These are phyloP conservation scores for Solanum sitiens DNA, from an alignment of 257 asterid genomes.

Conservation along the genomic window DNA sequence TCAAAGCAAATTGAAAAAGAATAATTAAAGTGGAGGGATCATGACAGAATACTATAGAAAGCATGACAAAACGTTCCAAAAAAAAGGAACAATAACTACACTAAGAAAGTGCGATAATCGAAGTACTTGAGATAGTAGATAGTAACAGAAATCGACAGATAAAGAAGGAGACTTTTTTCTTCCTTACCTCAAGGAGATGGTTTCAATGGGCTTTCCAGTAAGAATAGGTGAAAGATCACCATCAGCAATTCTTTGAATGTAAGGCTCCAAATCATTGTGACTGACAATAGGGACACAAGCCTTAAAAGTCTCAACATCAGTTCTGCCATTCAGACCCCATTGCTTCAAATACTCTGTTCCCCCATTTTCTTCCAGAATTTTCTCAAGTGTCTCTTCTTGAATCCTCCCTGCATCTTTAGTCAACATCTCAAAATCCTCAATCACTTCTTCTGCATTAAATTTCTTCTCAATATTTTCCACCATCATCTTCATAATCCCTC, in stretches of 20 bases:
- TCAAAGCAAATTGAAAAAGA: neutral
- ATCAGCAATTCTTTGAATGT: conserved; percentile 58
- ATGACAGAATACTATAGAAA: neutral
- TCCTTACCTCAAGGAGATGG: conserved; percentile 43
- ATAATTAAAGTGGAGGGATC: neutral
- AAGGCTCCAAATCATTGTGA: conserved; percentile 72
- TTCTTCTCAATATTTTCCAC: conserved; percentile 50
- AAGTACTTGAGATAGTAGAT: neutral
- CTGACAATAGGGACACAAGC: conserved; percentile 56
- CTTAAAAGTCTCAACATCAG: conserved; percentile 51
- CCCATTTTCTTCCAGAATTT: neutral
- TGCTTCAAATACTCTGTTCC: conserved; percentile 1
- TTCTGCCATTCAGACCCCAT: conserved; percentile 19
- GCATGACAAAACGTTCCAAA: neutral
- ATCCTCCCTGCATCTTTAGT: conserved; percentile 23
- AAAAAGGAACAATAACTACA: neutral
- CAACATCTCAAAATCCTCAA: conserved; percentile 60
- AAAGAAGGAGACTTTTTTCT: neutral
- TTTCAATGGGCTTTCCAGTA: conserved; percentile 64
- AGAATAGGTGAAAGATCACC: conserved; percentile 50
- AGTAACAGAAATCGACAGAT: neutral
- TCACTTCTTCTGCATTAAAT: conserved; percentile 51
- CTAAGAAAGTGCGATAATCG: neutral
- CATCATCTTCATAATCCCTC: conserved; percentile 16
- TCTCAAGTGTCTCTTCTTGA: neutral